These are phyloP conservation scores for Apocynum venetum DNA, from an alignment of 257 asterid species.

Conservation along the genomic window DNA sequence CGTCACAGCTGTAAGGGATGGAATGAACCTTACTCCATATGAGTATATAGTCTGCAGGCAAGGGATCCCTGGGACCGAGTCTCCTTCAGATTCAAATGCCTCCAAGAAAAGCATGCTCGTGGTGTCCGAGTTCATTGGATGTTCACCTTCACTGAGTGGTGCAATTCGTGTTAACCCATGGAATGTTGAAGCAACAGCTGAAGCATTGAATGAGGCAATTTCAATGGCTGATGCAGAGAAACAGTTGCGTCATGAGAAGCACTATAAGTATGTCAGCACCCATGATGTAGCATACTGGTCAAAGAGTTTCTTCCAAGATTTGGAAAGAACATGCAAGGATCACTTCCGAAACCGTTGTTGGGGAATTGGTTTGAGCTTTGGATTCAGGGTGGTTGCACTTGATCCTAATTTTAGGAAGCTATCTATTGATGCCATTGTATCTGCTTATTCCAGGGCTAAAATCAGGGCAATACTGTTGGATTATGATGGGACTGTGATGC, in stretches of 20 bases:
- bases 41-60: conserved; percentile 44
- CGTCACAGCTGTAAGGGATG: conserved; percentile 54
- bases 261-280: conserved; percentile 44
- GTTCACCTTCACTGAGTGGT: conserved; percentile 55
- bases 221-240: conserved; percentile 47
- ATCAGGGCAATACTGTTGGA: conserved; percentile 46
- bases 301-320: conserved; percentile 48
- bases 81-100: conserved; percentile 21
- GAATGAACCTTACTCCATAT: conserved; percentile 53
- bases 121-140: conserved; percentile 53
- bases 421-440: conserved; percentile 34
- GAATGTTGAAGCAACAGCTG: conserved; percentile 49
- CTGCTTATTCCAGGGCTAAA: conserved; percentile 40
- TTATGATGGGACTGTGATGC: conserved; percentile 50
- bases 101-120: conserved; percentile 45
- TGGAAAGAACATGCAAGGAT: conserved; percentile 49
- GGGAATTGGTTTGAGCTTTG: conserved; percentile 52
- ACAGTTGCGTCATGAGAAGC: conserved; percentile 54
- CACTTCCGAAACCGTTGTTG: conserved; percentile 46
- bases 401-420: conserved; percentile 50
- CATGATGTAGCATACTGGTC: conserved; percentile 59
- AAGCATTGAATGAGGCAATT: conserved; percentile 44
- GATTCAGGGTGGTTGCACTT: conserved; percentile 50
- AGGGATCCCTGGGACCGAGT: conserved; percentile 31
- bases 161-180: conserved; percentile 54